These are phyloP conservation scores for Fomitopsis betulina DNA, from an alignment of 1,284 basidiomycete genomes.

Conservation along the genomic window DNA sequence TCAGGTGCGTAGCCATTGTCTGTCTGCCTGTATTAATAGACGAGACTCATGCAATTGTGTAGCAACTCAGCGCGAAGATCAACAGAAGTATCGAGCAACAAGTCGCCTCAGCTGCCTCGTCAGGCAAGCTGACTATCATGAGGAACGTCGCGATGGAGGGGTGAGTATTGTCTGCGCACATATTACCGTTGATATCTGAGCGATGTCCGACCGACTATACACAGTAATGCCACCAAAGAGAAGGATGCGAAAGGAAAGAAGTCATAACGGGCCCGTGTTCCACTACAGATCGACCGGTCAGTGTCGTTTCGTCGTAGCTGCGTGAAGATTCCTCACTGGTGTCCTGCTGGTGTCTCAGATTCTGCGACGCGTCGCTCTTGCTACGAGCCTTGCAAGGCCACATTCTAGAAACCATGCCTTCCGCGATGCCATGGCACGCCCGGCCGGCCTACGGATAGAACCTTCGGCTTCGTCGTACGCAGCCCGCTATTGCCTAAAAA, in stretches of 20 bases:
- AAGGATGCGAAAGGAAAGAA: slow-evolving; percentile 18
- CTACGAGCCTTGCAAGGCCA: background rate
- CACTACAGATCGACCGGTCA: background rate
- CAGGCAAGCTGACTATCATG: slow-evolving; percentile 87
- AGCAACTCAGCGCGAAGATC: slow-evolving; percentile 85
- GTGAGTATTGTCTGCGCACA: slow-evolving; percentile 31
- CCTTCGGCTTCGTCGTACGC: background rate
- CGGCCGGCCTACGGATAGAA: background rate
- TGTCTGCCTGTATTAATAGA: background rate
- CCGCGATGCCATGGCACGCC: background rate
- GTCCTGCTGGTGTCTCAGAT: background rate
- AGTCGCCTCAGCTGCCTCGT: slow-evolving; percentile 83
- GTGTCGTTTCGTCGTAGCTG: background rate
- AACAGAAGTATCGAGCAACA: slow-evolving; percentile 86
- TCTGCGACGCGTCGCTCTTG: background rate
- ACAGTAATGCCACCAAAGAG: slow-evolving; percentile 16
- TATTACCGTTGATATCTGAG: background rate
- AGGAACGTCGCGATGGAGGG: slow-evolving; percentile 51
- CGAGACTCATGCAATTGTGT: background rate
- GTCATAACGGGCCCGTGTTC: slow-evolving; percentile 7
- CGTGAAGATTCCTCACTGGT: background rate
- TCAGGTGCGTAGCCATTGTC: slow-evolving; percentile 39
- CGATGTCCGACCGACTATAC: background rate
- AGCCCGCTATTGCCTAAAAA: background rate
- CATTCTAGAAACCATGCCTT: background rate